A percentile compares a stretch with the other conserved stretches of the same genome.
Conservation (phyloP, 768 basidiomycete species). For the Cyclocybe cylindracea region DNA sequence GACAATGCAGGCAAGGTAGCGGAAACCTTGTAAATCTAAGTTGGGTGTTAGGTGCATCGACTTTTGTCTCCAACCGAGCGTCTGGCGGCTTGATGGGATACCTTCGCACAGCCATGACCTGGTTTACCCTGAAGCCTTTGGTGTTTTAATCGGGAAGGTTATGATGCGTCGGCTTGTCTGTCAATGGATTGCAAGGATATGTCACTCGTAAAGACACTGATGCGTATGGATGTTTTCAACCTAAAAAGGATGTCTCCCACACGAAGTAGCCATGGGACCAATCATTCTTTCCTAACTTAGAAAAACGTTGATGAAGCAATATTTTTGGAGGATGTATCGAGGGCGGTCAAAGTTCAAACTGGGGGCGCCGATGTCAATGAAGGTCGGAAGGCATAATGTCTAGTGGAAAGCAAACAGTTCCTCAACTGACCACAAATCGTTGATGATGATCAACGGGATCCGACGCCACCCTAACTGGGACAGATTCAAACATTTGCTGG, state of each 20-base stretch:
- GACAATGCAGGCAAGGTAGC: not conserved
- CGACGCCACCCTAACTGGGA: not conserved
- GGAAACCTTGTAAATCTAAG: conserved; percentile 13
- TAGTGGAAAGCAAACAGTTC: too few species aligned
- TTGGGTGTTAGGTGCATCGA: conserved; percentile 18
- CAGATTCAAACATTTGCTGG: conserved; percentile 5
- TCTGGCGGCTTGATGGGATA: conserved; percentile 2
- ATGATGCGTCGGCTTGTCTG: too few species aligned
- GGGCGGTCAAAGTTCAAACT: too few species aligned
- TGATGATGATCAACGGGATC: too few species aligned
- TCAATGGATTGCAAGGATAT: not conserved
- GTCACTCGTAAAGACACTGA: conserved; percentile 5
- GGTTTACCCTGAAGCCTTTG: not conserved
- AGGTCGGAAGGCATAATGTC: too few species aligned
- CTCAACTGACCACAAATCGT: too few species aligned
- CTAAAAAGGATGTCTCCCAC: not conserved
- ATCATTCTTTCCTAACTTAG: conserved; percentile 3
- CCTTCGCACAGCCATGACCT: conserved; percentile 1
- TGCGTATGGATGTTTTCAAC: conserved; percentile 5
- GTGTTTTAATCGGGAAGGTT: not conserved
- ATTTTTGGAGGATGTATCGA: too few species aligned
- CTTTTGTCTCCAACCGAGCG: conserved; percentile 12
- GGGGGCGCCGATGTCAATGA: too few species aligned
- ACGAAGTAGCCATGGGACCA: conserved; percentile 18
- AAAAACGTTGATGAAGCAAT: not conserved